Evolutionary conservation across 176 grass and related monocot genomes (phyloP), one percentile per base, ranked within the genome.

Genomic region (Neostapfia colusana): DNA sequence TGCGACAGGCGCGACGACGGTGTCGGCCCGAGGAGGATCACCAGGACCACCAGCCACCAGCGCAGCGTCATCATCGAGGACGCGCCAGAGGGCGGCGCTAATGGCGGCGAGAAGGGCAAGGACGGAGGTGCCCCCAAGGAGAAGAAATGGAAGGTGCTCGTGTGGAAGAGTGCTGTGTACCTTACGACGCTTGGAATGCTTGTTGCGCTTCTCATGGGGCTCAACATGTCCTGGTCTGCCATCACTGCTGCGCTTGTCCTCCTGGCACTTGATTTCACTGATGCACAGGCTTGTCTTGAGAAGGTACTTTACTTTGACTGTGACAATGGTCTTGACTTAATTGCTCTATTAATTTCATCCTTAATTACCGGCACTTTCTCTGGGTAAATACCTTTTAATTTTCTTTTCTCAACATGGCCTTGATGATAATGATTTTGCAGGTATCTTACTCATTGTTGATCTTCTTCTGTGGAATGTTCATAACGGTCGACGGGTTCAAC

Each of bases 401-500:
- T 31, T 31, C 31, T 31, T 31, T 31, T 31, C 2, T 31, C 58
- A 2, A 7, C 41, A n/a, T 77, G 57, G 21, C 11, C 26, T 27
- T 54, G 46, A 27, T 65, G 46, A 45, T 3, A 46, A 65, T 50
- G 44, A 63, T 76, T 64, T 62, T 74, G 41, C 89, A 98, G 95
- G 95, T 98, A 25, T 98, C 95, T 0, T 98, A 98, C 79, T 98
- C 95, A 7, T 10, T 98, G 82, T 27, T 98, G 53, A 92, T 98
- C 79, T 98, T 98, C 84, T 98, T 98, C 67, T 98, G 91, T 24
- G 95, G 95, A 44, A 98, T 98, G 95, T 98, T 98, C 85, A 98
- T 98, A 41, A 98, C 95, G 17, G 95, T 98, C 12, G 95, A 82
- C 10, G 95, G 95, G 7, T 98, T 98, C 84, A 98, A 98, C 67